Conservation (phyloP, 2,329 filamentous ascomycete genomes). For the Penicillium sp. region DNA sequence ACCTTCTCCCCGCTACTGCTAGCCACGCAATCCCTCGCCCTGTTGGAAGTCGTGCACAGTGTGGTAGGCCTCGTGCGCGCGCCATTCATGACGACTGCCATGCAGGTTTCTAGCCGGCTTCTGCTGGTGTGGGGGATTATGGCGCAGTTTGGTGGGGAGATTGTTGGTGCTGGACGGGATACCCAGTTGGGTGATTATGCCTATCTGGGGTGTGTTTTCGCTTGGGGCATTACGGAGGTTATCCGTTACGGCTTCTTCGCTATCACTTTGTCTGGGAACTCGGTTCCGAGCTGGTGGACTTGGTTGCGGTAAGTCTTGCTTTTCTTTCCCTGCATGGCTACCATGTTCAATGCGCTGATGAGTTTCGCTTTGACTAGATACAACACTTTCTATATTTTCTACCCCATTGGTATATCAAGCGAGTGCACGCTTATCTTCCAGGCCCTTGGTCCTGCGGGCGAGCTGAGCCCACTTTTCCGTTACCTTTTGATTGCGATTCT, state of each 20-base stretch:
- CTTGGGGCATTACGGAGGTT: constrained; percentile 89
- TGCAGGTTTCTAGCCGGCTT: constrained; percentile 86
- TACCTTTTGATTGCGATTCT: constrained; percentile 65
- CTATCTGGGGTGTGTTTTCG: constrained; percentile 60
- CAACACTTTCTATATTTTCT: constrained; percentile 90
- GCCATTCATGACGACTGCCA: constrained; percentile 77
- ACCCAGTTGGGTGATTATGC: constrained; percentile 41
- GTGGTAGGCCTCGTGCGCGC: constrained; percentile 78
- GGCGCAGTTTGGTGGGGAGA: constrained; percentile 58
- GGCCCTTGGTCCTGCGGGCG: constrained; percentile 62
- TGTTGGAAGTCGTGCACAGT: constrained; percentile 81
- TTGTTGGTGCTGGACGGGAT: constrained; percentile 27
- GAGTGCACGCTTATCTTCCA: constrained; percentile 79
- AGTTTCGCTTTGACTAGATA: constrained; percentile 47
- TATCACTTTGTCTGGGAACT: constrained; percentile 57
- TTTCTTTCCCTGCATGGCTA: not conserved
- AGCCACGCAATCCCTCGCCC: constrained; percentile 78
- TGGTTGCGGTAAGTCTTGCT: constrained; percentile 54
- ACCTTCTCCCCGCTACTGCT: constrained; percentile 42
- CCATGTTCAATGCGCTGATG: not conserved
- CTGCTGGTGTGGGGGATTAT: constrained; percentile 87
- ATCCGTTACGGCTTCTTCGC: constrained; percentile 92
- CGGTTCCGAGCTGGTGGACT: constrained; percentile 64
- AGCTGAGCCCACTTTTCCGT: constrained; percentile 52
- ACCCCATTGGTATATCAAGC: constrained; percentile 85